phyloP scores from a whole-genome alignment of 257 asterid species.

The Plantago elongata region DNA sequence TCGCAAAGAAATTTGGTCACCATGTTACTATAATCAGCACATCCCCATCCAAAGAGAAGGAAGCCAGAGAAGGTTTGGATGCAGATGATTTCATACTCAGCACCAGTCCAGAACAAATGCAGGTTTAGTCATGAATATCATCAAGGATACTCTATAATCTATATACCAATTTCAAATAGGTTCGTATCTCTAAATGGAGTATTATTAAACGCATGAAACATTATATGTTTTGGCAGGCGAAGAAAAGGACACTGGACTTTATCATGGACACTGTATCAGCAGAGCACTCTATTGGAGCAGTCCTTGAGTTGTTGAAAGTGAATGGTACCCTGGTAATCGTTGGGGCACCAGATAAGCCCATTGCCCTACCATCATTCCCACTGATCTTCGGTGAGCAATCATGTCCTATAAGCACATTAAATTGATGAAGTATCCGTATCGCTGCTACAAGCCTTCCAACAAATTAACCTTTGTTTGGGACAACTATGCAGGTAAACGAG shows the following conservation, averaged over 20 bases:
- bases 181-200: background rate
- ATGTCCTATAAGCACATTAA: background rate
- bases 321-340: constrained; percentile 68
- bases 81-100: constrained; percentile 78
- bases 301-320: constrained; percentile 58
- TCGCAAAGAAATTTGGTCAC: constrained; percentile 76
- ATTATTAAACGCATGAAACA: background rate
- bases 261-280: constrained; percentile 73
- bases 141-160: background rate
- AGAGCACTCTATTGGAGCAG: constrained; percentile 67
- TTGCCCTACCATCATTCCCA: constrained; percentile 74
- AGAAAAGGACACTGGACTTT: constrained; percentile 57
- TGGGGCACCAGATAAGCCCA: constrained; percentile 82
- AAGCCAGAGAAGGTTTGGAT: constrained; percentile 57
- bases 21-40: constrained; percentile 81
- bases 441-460: background rate
- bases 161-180: background rate
- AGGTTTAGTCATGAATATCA: constrained; percentile 31
- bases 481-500: constrained; percentile 55
- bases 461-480: background rate
- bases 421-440: too few species aligned
- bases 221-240: constrained; percentile 29
- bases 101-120: constrained; percentile 54
- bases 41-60: constrained; percentile 76
- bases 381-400: constrained; percentile 51